These are phyloP conservation scores for Trypethelium eluteriae DNA, from an alignment of 495 filamentous ascomycete genomes.

Conservation along the genomic window DNA sequence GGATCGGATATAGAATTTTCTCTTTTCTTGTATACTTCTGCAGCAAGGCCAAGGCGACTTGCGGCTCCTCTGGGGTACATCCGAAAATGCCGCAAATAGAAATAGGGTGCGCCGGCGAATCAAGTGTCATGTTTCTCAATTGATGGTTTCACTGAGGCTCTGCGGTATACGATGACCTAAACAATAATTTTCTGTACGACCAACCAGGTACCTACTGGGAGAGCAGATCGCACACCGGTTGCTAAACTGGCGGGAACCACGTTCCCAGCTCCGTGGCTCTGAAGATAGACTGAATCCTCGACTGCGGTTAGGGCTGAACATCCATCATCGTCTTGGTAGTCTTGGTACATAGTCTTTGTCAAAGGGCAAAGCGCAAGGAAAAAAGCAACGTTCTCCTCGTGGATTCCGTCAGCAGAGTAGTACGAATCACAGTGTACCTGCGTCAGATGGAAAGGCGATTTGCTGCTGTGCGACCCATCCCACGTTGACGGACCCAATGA, in stretches of 20 bases:
- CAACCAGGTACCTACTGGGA: neutral
- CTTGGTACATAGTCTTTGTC: neutral
- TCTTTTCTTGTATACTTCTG: neutral
- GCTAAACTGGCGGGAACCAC: neutral
- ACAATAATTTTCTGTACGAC: neutral
- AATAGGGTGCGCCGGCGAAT: neutral
- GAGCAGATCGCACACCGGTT: neutral
- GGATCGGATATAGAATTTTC: neutral
- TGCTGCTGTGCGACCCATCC: slow-evolving; percentile 4
- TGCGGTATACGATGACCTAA: neutral
- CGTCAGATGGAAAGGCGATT: slow-evolving; percentile 2
- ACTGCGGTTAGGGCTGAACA: slow-evolving; percentile 10
- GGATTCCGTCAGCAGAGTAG: neutral
- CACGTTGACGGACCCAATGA: neutral
- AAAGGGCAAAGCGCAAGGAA: neutral
- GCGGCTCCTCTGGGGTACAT: slow-evolving; percentile 5
- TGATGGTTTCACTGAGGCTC: slow-evolving; percentile 2
- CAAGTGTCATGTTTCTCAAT: neutral
- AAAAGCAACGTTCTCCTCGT: neutral
- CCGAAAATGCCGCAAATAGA: neutral
- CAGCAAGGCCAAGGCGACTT: neutral
- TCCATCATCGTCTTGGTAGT: neutral
- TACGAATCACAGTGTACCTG: neutral
- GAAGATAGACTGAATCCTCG: neutral
- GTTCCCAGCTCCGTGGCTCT: slow-evolving; percentile 2